These are phyloP conservation scores for Aphanomyces stellatus DNA, from an alignment of 352 stramenopile species.

Conservation along the genomic window DNA sequence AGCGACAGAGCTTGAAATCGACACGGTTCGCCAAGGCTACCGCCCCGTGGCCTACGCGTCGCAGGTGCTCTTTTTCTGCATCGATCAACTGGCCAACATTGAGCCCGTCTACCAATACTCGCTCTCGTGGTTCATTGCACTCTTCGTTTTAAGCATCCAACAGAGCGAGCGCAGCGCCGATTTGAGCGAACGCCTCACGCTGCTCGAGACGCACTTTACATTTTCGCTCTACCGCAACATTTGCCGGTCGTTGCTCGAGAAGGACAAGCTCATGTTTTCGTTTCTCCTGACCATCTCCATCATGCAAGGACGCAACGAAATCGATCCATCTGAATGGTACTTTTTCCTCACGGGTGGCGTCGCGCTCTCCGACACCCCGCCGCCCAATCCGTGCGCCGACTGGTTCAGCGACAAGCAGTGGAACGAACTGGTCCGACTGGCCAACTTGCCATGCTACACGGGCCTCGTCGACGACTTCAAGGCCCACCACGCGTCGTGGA, in stretches of 20 bases:
- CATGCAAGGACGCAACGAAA: constrained; percentile 64
- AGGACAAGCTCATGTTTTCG: constrained; percentile 92
- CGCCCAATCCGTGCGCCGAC: constrained; percentile 78
- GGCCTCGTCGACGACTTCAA: constrained; percentile 79
- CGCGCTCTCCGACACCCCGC: constrained; percentile 81
- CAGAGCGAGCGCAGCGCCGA: constrained; percentile 73
- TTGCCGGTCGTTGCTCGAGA: constrained; percentile 88
- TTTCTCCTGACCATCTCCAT: constrained; percentile 86
- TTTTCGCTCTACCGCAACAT: constrained; percentile 91
- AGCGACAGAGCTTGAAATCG: constrained; percentile 87
- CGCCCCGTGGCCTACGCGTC: constrained; percentile 84
- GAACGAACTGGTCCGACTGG: constrained; percentile 89
- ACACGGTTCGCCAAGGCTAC: constrained; percentile 81
- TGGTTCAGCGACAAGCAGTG: constrained; percentile 92
- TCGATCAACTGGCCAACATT: constrained; percentile 90
- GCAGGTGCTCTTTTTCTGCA: constrained; percentile 93
- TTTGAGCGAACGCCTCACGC: constrained; percentile 61
- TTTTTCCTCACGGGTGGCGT: constrained; percentile 92
- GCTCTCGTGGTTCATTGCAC: constrained; percentile 88
- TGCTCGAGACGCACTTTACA: constrained; percentile 85
- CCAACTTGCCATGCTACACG: constrained; percentile 60
- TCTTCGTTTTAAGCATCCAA: constrained; percentile 86
- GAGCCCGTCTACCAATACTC: constrained; percentile 92
- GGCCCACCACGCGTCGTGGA: constrained; percentile 70
- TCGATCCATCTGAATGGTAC: constrained; percentile 86